Conservation (phyloP, 208 protist species). For the Perkinsela sp. region DNA sequence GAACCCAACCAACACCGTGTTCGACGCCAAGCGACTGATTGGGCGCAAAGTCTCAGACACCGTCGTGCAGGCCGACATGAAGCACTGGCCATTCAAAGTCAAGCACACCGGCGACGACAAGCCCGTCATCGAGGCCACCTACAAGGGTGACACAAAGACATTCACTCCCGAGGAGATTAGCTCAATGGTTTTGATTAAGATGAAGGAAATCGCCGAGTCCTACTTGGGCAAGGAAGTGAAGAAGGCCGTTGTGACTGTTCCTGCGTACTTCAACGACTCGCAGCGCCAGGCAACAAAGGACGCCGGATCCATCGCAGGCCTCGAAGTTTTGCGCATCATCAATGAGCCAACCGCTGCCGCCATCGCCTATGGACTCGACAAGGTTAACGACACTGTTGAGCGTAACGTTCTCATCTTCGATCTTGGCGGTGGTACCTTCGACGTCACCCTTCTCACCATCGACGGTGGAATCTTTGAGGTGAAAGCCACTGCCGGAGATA, state of each 20-base stretch:
- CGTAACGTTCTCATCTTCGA: slow-evolving; percentile 86
- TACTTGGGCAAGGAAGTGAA: slow-evolving; percentile 72
- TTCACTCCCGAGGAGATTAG: slow-evolving; percentile 73
- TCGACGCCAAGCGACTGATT: slow-evolving; percentile 61
- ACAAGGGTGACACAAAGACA: slow-evolving; percentile 12
- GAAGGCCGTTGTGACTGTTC: slow-evolving; percentile 83
- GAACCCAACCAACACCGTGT: slow-evolving; percentile 58
- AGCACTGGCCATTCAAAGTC: slow-evolving; percentile 67
- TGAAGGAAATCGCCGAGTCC: slow-evolving; percentile 75
- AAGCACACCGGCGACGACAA: slow-evolving; percentile 17
- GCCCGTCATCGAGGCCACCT: slow-evolving; percentile 30
- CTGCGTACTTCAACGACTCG: slow-evolving; percentile 86
- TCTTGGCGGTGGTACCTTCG: slow-evolving; percentile 88
- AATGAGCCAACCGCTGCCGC: slow-evolving; percentile 90
- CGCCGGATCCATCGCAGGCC: slow-evolving; percentile 76
- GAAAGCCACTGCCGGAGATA: slow-evolving; percentile 72
- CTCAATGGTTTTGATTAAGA: slow-evolving; percentile 69
- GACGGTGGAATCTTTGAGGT: slow-evolving; percentile 97
- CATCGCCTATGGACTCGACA: slow-evolving; percentile 85
- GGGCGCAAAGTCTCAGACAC: slow-evolving; percentile 34
- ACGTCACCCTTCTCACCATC: slow-evolving; percentile 95
- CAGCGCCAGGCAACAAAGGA: slow-evolving; percentile 92
- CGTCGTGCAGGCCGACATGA: slow-evolving; percentile 45
- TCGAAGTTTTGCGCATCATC: slow-evolving; percentile 82
- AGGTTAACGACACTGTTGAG: slow-evolving; percentile 21